A percentile compares a stretch with the other conserved stretches of the same genome.
These are phyloP conservation scores for Beta lomatogona DNA, from an alignment of 179 eudicot genomes.

Conservation along the genomic window DNA sequence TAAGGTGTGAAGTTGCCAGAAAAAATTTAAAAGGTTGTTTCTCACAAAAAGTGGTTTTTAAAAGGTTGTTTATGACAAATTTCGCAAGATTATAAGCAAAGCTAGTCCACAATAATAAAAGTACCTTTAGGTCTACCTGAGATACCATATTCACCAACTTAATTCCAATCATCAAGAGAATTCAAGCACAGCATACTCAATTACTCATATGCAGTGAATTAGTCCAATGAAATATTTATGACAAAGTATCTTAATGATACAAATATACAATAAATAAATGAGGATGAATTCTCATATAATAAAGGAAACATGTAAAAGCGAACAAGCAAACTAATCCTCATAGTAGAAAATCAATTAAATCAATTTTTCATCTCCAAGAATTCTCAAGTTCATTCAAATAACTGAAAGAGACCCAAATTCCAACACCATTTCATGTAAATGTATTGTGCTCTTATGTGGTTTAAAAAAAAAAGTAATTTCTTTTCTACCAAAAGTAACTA, in stretches of 20 bases:
- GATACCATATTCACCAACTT: not conserved
- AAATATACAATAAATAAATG: not conserved
- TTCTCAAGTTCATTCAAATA: not conserved
- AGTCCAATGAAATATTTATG: not conserved
- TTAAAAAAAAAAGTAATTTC: not conserved
- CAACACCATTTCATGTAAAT: not conserved
- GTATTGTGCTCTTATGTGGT: not conserved
- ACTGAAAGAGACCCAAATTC: not conserved
- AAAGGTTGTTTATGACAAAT: too few relatives aligned
- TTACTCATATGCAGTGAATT: not conserved
- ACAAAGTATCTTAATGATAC: not conserved
- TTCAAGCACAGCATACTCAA: constrained; percentile 1
- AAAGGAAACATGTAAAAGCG: not conserved
- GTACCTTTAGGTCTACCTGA: not conserved
- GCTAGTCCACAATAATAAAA: not conserved
- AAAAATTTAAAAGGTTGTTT: too few relatives aligned
- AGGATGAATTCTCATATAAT: not conserved
- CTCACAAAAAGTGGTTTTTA: too few relatives aligned
- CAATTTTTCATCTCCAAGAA: not conserved
- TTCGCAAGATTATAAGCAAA: not conserved
- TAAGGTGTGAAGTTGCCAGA: too few relatives aligned
- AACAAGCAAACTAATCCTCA: not conserved
- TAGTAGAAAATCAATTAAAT: not conserved
- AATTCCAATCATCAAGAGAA: not conserved
- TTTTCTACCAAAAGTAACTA: not conserved